phyloP scores from a whole-genome alignment of 176 grass and related monocot species.

The Melocanna baccifera region DNA sequence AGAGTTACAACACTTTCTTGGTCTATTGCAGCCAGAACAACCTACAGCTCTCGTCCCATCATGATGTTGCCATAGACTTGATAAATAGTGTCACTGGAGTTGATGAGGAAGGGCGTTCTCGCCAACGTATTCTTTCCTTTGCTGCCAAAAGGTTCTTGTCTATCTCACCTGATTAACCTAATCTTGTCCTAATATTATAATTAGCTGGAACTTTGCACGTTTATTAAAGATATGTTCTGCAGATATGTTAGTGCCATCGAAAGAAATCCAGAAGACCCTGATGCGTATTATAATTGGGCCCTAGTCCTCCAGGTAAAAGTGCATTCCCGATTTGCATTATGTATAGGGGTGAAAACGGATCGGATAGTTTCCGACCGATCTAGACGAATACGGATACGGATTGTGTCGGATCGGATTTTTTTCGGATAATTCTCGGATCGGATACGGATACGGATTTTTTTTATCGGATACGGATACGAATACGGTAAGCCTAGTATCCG shows the following conservation, averaged over 20 bases:
- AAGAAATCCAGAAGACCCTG: conserved; percentile 81
- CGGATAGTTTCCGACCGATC: no score
- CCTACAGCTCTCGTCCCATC: conserved; percentile 43
- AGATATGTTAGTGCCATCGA: conserved; percentile 78
- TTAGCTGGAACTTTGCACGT: conserved; percentile 3
- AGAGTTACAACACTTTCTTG: neutral
- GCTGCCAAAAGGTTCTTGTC: conserved; percentile 71
- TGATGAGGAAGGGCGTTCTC: conserved; percentile 76
- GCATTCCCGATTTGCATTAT: neutral
- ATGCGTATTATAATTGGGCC: conserved; percentile 85
- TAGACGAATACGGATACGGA: no score
- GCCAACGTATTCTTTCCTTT: conserved; percentile 75
- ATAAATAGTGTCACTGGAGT: conserved; percentile 76
- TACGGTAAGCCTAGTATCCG: no score
- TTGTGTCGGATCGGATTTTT: no score
- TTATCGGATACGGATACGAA: no score
- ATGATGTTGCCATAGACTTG: conserved; percentile 80
- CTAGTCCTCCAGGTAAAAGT: conserved; percentile 68
- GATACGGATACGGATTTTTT: no score
- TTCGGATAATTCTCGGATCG: no score
- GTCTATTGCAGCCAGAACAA: conserved; percentile 41
- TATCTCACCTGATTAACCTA: neutral
- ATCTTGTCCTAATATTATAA: neutral
- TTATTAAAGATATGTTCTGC: conserved; percentile 18
- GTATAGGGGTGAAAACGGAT: no score